Evolutionary conservation across 2,329 filamentous ascomycete species (phyloP), one percentile per base, ranked within the genome.

Genomic region (Ceratocystis albifundus): DNA sequence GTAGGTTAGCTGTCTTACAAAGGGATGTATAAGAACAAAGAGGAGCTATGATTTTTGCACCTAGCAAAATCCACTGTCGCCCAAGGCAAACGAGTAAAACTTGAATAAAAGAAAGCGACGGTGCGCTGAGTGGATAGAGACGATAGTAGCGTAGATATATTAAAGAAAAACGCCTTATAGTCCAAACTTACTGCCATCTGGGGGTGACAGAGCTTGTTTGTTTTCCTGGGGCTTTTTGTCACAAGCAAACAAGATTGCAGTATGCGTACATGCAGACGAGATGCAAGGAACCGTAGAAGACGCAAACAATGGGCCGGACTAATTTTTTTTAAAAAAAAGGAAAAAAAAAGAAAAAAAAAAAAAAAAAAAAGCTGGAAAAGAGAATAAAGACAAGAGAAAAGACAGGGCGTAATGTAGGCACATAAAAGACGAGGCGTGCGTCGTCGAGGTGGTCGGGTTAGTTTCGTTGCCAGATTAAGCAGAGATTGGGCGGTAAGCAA

Each of bases 131-230:
- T 28, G 30, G 15, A 46, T 28, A 46, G 36, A 28, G 61, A 63
- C 20, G 36, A 63, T 15, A 41, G 36, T 12, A 12, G 10, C 20
- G 61, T 28, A 44, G 15, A 25, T 63, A 63, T 45, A 45, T 25
- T 17, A 25, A 41, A 61, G n/a, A 44, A 44, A 8, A n/a, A 41
- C 57, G 61, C 41, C 41, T 63, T 41, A 15, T 48, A 22, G 36
- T 63, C 53, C 55, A 28, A 55, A 20, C 12, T 65, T 36, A 45
- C 57, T 65, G n/a, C 55, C 48, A 36, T 65, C 48, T 55, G 45
- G 63, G 44, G 41, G 63, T 4, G 48, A 22, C 28, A 41, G 25
- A 25, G 48, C 46, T 41, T 64, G 25, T 63, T 45, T 63, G n/a
- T 63, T 63, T 64, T 64, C 1, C 53, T 53, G 25, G n/a, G 36